Percentiles rank a stretch among this genome's conserved stretches.
These are phyloP conservation scores for Trapa incisa DNA, from an alignment of 345 rosid species.

Conservation along the genomic window DNA sequence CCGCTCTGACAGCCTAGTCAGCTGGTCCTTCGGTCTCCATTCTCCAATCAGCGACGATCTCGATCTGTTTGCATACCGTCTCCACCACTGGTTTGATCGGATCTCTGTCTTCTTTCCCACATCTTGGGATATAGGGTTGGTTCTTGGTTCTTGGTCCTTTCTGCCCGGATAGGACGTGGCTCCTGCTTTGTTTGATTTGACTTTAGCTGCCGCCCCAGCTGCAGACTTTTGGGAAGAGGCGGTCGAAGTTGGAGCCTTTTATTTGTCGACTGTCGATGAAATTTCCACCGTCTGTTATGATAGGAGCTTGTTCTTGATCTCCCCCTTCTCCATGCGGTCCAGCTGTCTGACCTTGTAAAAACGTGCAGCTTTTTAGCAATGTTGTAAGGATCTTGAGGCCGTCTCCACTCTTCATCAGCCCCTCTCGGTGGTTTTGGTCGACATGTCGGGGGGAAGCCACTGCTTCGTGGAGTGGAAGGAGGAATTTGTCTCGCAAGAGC, in stretches of 20 bases:
- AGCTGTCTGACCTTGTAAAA: background rate
- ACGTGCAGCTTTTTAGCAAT: background rate
- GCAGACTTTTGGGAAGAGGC: background rate
- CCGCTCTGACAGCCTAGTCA: background rate
- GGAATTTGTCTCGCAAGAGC: slow-evolving; percentile 85
- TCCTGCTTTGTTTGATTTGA: slow-evolving; percentile 15
- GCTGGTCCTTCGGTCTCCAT: background rate
- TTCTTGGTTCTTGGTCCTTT: background rate
- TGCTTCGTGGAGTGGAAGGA: slow-evolving; percentile 93
- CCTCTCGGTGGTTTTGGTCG: slow-evolving; percentile 14
- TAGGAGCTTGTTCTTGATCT: slow-evolving; percentile 5
- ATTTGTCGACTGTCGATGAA: too few species aligned
- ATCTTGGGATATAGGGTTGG: background rate
- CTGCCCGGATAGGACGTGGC: background rate
- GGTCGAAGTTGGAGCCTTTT: background rate
- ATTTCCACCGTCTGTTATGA: background rate
- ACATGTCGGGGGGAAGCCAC: slow-evolving; percentile 48
- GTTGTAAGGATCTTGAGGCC: slow-evolving; percentile 13
- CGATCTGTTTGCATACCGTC: slow-evolving; percentile 7
- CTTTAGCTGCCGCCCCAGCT: slow-evolving; percentile 12
- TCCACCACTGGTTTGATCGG: background rate
- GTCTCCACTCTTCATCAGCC: slow-evolving; percentile 7
- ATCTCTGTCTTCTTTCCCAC: background rate
- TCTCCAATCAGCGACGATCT: background rate
- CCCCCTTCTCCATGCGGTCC: background rate